Base-by-base conservation (phyloP, 1,139 yeast genomes). In the Hyphopichia khmerensis region DNA sequence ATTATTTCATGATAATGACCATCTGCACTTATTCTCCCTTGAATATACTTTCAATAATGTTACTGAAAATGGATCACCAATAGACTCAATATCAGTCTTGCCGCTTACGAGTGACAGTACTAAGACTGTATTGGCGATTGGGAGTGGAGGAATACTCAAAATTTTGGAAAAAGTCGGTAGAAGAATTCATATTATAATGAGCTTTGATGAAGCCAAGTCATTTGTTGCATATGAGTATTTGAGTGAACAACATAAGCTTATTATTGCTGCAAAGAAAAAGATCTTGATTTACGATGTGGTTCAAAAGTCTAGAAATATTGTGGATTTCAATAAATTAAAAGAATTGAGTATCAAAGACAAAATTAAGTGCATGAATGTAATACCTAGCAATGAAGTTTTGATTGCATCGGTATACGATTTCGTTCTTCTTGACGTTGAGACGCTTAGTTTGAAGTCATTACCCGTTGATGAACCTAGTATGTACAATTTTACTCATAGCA, bases 141-240 rank as follows among this genome's bases (percentile, higher is more conserved):
- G 63, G 8, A 57, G 56, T 4, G 35, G 51, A 1, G 71, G 65
- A 11, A 42, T 53, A 1, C 48, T 69, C 3, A 55, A 59, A 32
- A 54, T 71, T 3, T 64, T 56, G 46, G 76, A 71, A 46, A 55
- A 62, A 40, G 67, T 65, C 2, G 75, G 75, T 0, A 50, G 56
- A 18, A 70, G 67, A 43, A 52, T 70, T 31, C 68, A 65, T 42
- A 52, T 67, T 38, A 56, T 69, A 11, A 60, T 60, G 36, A 52
- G 55, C n/a, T 52, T 71, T 24, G 62, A 61, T 2, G 72, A 68
- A 2, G 49, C 62, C 3, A 52, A 50, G 33, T 41, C 49, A 7
- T 54, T 47, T 38, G 43, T 46, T 9, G 55, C 48, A 17, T 53
- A 48, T 23, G 45, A 56, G 14, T 58, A 52, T 38, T 43, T 64